Evolutionary conservation across 306 rosid species (phyloP), one percentile per base, ranked within the genome.

Genomic region (Vigna hirtella): DNA sequence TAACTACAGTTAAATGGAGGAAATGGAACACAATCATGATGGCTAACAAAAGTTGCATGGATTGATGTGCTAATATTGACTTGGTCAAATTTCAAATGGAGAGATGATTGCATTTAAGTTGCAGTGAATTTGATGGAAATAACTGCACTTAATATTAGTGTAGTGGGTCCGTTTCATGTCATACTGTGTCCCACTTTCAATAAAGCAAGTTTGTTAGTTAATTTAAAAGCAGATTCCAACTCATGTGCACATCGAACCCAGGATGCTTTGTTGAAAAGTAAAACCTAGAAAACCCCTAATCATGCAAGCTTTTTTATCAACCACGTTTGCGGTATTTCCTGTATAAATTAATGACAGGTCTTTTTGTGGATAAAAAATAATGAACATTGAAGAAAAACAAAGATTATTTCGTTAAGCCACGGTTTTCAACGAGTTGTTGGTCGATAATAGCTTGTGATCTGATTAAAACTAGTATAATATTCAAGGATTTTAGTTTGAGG

Each of bases 221-320:
- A 18, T 56, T 74, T 32, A 77, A 72, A 30, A 65, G 82, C 57
- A 55, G 51, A 78, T 73, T 83, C 80, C 67, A 57, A 66, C 68
- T 30, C 76, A 64, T 68, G 72, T 78, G 50, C 63, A 34, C 4
- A 34, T 48, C 2, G 4, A 76, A 47, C 13, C 36, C 14, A 68
- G 66, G 32, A 17, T 49, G 68, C 76, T 77, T 53, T 72, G 62
- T 66, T 52, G 77, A 55, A 73, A 50, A 26, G 79, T 43, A 73
- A 76, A 79, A 79, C 10, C 47, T 20, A 22, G 66, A 77, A 70
- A 62, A 57, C 73, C 77, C n/a, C 10, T 9, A 70, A 58, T 69
- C 74, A 51, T 75, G 86, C 81, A 62, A 73, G 43, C 48, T 66
- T 79, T 74, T 63, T 40, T 47, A 81, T 73, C 36, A 18, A 59